Evolutionary conservation across 176 grass and related monocot species (phyloP).

Genomic region (Juncus inflexus): DNA sequence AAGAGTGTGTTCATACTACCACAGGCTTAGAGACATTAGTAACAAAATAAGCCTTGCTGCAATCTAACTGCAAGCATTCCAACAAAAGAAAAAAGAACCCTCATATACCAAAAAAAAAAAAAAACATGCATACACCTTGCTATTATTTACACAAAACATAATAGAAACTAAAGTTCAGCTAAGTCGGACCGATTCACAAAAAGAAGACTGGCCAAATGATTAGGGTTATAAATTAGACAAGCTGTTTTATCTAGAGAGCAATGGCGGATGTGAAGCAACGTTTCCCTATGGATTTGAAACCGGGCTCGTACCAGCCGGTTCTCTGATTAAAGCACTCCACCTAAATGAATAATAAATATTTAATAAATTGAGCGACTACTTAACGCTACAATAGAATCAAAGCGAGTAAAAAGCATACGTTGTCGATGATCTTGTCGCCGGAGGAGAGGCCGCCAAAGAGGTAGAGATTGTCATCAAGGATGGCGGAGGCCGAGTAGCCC

Average conservation of each 20-base stretch:
- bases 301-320: constrained; percentile 40
- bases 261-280: constrained; percentile 56
- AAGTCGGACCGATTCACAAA: too few species aligned
- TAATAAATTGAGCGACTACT: neutral
- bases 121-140: too few species aligned
- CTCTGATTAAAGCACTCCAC: constrained; percentile 60
- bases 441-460: constrained; percentile 43
- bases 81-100: too few species aligned
- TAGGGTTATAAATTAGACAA: constrained; percentile 7
- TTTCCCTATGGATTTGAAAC: constrained; percentile 40
- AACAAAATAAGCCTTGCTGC: too few species aligned
- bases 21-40: too few species aligned
- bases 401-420: constrained; percentile 28
- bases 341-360: constrained; percentile 24
- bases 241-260: constrained; percentile 22
- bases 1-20: too few species aligned
- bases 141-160: too few species aligned
- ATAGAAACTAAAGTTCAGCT: too few species aligned
- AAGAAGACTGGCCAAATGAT: too few species aligned
- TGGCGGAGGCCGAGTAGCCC: constrained; percentile 55
- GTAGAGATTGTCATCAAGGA: constrained; percentile 39
- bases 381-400: neutral
- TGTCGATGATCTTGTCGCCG: constrained; percentile 33
- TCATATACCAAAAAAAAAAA: too few species aligned
- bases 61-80: too few species aligned